Base-by-base conservation (phyloP, 1,284 basidiomycete species). In the Agaricales sp. region DNA sequence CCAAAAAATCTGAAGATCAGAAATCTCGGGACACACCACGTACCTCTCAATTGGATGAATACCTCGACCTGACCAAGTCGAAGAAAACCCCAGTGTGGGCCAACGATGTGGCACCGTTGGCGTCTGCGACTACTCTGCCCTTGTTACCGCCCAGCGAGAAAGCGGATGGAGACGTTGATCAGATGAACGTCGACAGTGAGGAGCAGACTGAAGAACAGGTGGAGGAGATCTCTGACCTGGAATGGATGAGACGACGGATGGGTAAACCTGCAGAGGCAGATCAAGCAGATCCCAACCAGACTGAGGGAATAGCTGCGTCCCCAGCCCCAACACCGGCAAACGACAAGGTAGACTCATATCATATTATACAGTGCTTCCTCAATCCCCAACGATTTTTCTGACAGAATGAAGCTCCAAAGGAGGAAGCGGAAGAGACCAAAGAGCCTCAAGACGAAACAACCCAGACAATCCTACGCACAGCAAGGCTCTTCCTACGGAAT, bases 401-500 rank as follows among this genome's bases (percentile, higher is more conserved):
- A 12, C 24, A 50, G 16, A 16, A 37, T 11, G 30, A 37, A 12
- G 30, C 11, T 11, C 12, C 11, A 12, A 16, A 37, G 30, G 12
- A 37, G 8, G 39, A 25, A 6, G 25, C 46, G 1, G 38, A 53
- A 2, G 51, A 62, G 2, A 49, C 57, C 18, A 57, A 62, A 22
- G 51, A 58, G 12, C 58, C 63, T 0, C 65, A 68, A 45, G 75
- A 82, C 47, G 61, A 72, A 1, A 69, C 70, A 0, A 77, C 70
- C 53, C 72, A 77, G 24, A 81, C 80, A 0, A 92, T 97, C 50
- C 68, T 87, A 20, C 76, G 78, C 51, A 92, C 90, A 0, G 78
- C 81, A 0, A 81, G 95, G 1, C 69, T 98, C 3, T 98, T 98
- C 61, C 70, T 98, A 3, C 89, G 95, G 12, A 99, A 98, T 62